Percentiles rank a stretch among this genome's conserved stretches.
phyloP scores from a whole-genome alignment of 2,329 filamentous ascomycete genomes.

The Pestalotiopsis sp. region DNA sequence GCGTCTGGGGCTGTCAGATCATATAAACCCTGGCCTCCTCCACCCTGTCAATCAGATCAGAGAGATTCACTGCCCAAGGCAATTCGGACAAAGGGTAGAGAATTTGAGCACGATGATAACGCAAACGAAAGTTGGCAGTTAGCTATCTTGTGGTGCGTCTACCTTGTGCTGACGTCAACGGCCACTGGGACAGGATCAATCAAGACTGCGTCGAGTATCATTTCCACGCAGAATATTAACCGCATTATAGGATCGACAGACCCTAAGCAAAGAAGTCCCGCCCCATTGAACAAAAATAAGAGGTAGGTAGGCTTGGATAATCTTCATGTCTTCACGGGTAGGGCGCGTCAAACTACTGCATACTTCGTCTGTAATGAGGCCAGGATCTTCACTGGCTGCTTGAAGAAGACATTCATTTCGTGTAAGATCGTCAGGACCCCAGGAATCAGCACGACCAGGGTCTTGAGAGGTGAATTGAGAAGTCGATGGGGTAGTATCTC shows the following conservation, averaged over 20 bases:
- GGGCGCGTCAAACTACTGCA: too few species aligned
- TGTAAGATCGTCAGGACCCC: neutral
- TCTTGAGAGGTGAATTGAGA: neutral
- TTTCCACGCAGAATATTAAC: too few species aligned
- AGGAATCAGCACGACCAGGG: neutral
- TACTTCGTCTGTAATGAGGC: neutral
- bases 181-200: neutral
- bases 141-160: neutral
- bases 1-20: neutral
- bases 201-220: neutral
- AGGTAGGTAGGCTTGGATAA: too few species aligned
- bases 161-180: neutral
- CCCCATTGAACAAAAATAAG: too few species aligned
- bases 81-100: neutral
- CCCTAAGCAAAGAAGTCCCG: too few species aligned
- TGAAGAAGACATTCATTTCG: neutral
- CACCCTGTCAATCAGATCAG: neutral
- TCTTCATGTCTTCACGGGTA: too few species aligned
- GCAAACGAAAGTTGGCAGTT: neutral
- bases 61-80: too few species aligned
- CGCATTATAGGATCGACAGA: too few species aligned
- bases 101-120: neutral
- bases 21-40: neutral
- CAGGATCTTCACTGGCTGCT: neutral
- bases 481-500: neutral